Evolutionary conservation across 495 filamentous ascomycete genomes (phyloP).

Genomic region (Hypomontagnella submonticulosa): DNA sequence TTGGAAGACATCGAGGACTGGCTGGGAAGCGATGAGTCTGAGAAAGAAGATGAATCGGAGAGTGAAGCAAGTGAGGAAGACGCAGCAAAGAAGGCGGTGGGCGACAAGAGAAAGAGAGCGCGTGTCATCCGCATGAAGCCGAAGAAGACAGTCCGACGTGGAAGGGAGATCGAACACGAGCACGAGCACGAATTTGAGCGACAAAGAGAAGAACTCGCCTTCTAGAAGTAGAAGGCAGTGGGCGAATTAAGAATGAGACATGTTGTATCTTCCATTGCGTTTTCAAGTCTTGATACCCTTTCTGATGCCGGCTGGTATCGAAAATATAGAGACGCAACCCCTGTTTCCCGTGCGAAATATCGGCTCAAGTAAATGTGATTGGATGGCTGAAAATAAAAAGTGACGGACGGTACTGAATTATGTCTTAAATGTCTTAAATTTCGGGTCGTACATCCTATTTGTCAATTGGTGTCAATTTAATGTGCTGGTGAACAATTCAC

Average conservation of each 20-base stretch:
- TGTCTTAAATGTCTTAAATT: background rate
- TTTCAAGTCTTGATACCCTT: too few species aligned
- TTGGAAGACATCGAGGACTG: conserved; percentile 62
- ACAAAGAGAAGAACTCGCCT: conserved; percentile 53
- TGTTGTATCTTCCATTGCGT: too few species aligned
- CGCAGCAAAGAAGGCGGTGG: conserved; percentile 56
- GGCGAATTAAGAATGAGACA: background rate
- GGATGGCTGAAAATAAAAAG: background rate
- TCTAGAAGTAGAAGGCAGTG: conserved; percentile 50
- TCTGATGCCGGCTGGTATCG: too few species aligned
- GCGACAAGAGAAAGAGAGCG: conserved; percentile 75
- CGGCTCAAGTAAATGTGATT: conserved; percentile 4
- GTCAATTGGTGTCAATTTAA: conserved; percentile 25
- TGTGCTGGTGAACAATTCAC: conserved; percentile 17
- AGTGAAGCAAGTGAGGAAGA: conserved; percentile 63
- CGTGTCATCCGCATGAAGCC: conserved; percentile 66
- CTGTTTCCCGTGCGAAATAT: background rate
- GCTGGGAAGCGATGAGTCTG: conserved; percentile 61
- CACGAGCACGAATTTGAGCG: conserved; percentile 70
- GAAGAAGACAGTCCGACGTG: conserved; percentile 69
- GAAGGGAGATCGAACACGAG: conserved; percentile 78
- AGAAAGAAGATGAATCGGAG: conserved; percentile 59
- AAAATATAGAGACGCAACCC: conserved; percentile 10
- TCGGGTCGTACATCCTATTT: conserved; percentile 28
- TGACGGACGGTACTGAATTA: background rate